Base-by-base conservation (phyloP, 305 asterid species). In the Salvia sclarea region DNA sequence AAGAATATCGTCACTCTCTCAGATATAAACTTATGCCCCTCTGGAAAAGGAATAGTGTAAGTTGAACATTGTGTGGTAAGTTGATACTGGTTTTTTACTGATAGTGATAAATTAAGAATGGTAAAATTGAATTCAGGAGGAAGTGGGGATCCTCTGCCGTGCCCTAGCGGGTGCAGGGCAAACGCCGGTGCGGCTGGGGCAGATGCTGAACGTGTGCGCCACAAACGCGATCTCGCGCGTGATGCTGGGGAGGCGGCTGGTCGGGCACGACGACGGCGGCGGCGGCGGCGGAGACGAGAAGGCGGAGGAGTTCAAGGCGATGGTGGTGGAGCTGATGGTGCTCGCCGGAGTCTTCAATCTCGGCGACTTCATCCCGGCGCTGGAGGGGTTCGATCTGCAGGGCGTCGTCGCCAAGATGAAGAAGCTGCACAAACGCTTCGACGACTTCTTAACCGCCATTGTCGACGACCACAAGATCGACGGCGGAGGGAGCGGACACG, bases 301-400 rank as follows among this genome's bases (percentile, higher is more conserved):
- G 68, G 95, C 97, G 13, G 91, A 85, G 67, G 96, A 86, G 80
- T 90, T 92, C 75, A 88, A 88, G 66, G 82, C 75, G 1, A 90
- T 90, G 93, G 95, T 90, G 71, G 85, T 80, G 72, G 98, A 92
- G 77, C 43, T 90, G 59, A 85, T 92, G 98, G 84, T 66, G 22
- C 48, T 89, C 74, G 87, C 87, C 13, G 97, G 98, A 0, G 91
- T 68, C 1, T 88, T 90, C 80, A 92, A 90, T 77, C 8, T 92
- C 20, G 91, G 98, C 8, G 98, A 92, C 58, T 88, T 86, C 66
- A 90, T 92, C 57, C 97, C 96, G 3, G 75, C 66, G 0, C 87
- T 92, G 9, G 91, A 88, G 41, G 18, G 76, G 25, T 57, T 90
- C 0, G 98, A 92, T 65, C 61, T 92, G 48, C 98, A 90, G 64